Base-by-base conservation (phyloP, 2,329 filamentous ascomycete species). In the Tympanopsis confertula region DNA sequence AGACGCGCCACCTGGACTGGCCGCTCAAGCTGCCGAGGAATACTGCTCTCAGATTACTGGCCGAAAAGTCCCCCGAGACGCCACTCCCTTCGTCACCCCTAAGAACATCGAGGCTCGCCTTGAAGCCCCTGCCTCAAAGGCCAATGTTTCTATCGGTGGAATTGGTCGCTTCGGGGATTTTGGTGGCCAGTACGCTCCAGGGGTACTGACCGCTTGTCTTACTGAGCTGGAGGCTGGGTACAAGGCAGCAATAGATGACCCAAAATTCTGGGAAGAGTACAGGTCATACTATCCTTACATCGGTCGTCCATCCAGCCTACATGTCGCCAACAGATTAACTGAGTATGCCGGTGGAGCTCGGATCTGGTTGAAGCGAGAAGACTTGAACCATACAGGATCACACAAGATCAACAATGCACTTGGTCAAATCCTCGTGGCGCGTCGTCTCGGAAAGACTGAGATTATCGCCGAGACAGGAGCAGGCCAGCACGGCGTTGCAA, bases 321-420 rank as follows among this genome's bases (percentile, higher is more conserved):
- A 98, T 62, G 65, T 88, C 38, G 91, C 91, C 1, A 79, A 93
- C 48, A 79, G 88, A 38, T 66, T 98, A 46, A 96, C 89, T 0
- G 82, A 93, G 54, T 67, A 89, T 52, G 87, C 85, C 36, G 86
- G 87, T 18, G 91, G 91, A 43, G 89, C 91, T 36, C 94, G 87
- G 54, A 94, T 98, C 65, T 98, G 89, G 82, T 65, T 98, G 48
- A 98, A 98, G 74, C 78, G 91, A 50, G 91, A 98, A 63, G 91
- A 98, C 57, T 68, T 96, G 40, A 96, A 96, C 63, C 91, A 98
- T 58, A 96, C 91, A 7, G 91, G 91, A 47, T 93, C 85, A 44
- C 91, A 98, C 71, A 98, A 98, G 74, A 96, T 98, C 69, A 98
- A 98, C 69, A 98, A 98, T 52, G 91, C 91, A 1, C 68, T 98